phyloP scores from a whole-genome alignment of 2,329 filamentous ascomycete genomes.

The Trichoderma lentiforme region DNA sequence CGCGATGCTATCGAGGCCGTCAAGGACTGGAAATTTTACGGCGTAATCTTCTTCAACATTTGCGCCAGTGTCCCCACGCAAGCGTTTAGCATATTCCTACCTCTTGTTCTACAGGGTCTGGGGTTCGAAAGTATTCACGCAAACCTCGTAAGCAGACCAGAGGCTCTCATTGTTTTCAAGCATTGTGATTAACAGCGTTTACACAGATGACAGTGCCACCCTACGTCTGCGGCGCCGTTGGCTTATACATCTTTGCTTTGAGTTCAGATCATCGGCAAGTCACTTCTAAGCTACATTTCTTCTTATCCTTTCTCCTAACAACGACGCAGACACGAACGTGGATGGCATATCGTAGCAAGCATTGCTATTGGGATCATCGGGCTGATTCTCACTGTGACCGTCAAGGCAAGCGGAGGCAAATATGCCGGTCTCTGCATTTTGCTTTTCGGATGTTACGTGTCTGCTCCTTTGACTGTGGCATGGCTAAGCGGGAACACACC shows the following conservation, averaged over 20 bases:
- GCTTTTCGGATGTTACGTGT: background rate
- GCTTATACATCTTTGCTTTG: background rate
- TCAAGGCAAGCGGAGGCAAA: background rate
- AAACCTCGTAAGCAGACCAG: background rate
- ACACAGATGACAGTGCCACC: background rate
- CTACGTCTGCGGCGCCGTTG: background rate
- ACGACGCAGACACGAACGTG: background rate
- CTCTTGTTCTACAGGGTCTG: background rate
- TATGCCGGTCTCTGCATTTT: background rate
- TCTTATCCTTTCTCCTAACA: background rate
- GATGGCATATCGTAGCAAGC: background rate
- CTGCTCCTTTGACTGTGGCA: background rate
- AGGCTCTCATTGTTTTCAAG: background rate
- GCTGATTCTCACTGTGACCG: background rate
- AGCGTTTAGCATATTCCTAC: background rate
- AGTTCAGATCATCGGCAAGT: background rate
- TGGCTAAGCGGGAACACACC: background rate
- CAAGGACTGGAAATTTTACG: background rate
- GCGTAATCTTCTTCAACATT: background rate
- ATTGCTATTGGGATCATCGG: background rate
- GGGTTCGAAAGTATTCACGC: background rate
- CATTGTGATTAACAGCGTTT: background rate
- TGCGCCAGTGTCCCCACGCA: background rate
- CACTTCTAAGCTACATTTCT: background rate
- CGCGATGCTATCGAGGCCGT: background rate